These are phyloP conservation scores for Claviceps humidiphila DNA, from an alignment of 2,329 filamentous ascomycete genomes.

Conservation along the genomic window DNA sequence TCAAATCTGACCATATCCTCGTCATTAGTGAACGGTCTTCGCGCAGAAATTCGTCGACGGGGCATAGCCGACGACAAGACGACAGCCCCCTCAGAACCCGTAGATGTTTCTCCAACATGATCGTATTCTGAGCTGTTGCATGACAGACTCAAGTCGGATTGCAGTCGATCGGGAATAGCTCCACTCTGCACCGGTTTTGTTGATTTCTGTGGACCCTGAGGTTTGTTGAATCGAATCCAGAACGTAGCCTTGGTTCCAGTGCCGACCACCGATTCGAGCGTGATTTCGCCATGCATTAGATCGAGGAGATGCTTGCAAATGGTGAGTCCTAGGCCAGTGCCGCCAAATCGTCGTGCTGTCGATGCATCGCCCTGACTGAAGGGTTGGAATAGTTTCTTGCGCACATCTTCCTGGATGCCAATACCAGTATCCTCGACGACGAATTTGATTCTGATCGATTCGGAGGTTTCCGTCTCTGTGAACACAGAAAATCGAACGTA, in stretches of 20 bases:
- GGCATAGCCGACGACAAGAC: slow-evolving; percentile 12
- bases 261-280: slow-evolving; percentile 52
- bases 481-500: slow-evolving; percentile 53
- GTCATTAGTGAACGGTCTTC: slow-evolving; percentile 25
- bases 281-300: slow-evolving; percentile 66
- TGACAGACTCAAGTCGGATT: slow-evolving; percentile 49
- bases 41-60: slow-evolving; percentile 20
- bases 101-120: slow-evolving; percentile 27
- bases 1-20: slow-evolving; percentile 41
- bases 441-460: slow-evolving; percentile 56
- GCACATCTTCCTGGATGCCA: slow-evolving; percentile 66
- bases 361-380: slow-evolving; percentile 75
- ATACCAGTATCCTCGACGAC: slow-evolving; percentile 67
- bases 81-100: slow-evolving; percentile 15
- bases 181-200: slow-evolving; percentile 47
- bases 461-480: slow-evolving; percentile 49
- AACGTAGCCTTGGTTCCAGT: slow-evolving; percentile 63
- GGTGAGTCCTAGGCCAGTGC: slow-evolving; percentile 64
- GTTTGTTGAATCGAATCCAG: slow-evolving; percentile 64
- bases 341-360: slow-evolving; percentile 65
- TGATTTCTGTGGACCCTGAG: slow-evolving; percentile 34
- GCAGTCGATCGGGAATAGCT: slow-evolving; percentile 53
- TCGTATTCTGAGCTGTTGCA: slow-evolving; percentile 55
- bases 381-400: slow-evolving; percentile 60
- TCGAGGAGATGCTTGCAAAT: slow-evolving; percentile 73